These are phyloP conservation scores for Penicillium aurantiogriseum DNA, from an alignment of 2,329 filamentous ascomycete genomes.

Conservation along the genomic window DNA sequence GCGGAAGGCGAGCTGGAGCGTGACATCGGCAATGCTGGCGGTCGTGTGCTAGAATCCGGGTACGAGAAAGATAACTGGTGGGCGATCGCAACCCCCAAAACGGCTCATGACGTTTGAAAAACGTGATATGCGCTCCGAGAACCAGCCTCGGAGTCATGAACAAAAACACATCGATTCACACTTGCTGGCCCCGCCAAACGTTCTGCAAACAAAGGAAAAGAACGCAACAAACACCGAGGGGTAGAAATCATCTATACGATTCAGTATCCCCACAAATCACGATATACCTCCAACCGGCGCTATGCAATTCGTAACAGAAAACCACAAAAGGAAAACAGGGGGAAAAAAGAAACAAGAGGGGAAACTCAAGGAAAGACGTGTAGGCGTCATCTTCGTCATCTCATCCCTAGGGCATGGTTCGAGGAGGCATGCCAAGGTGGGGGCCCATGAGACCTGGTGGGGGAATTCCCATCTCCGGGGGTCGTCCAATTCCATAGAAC, in stretches of 20 bases:
- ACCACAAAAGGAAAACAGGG: slow-evolving; percentile 13
- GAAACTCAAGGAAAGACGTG: slow-evolving; percentile 27
- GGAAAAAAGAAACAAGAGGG: background rate
- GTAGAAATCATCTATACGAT: slow-evolving; percentile 30
- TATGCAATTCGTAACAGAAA: slow-evolving; percentile 41
- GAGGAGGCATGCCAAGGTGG: slow-evolving; percentile 35
- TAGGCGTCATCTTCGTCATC: slow-evolving; percentile 21
- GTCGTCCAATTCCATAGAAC: slow-evolving; percentile 34
- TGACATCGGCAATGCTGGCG: slow-evolving; percentile 72
- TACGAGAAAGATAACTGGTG: slow-evolving; percentile 99
- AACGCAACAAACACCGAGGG: slow-evolving; percentile 15
- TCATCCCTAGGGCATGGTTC: slow-evolving; percentile 35
- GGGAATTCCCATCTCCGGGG: slow-evolving; percentile 31
- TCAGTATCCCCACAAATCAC: slow-evolving; percentile 30
- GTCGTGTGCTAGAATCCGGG: slow-evolving; percentile 71
- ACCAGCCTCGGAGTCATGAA: slow-evolving; percentile 30
- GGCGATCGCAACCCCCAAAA: slow-evolving; percentile 61
- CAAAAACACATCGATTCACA: slow-evolving; percentile 4
- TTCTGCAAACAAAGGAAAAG: slow-evolving; percentile 13
- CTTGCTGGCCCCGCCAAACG: slow-evolving; percentile 6
- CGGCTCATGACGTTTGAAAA: slow-evolving; percentile 16
- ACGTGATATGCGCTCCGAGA: slow-evolving; percentile 23
- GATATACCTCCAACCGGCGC: slow-evolving; percentile 38
- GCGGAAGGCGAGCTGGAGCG: slow-evolving; percentile 79
- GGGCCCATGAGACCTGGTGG: slow-evolving; percentile 34